Evolutionary conservation across 192 early-diverging fungal species (phyloP), one percentile per base, ranked within the genome.

Genomic region (Funneliformis geosporum): DNA sequence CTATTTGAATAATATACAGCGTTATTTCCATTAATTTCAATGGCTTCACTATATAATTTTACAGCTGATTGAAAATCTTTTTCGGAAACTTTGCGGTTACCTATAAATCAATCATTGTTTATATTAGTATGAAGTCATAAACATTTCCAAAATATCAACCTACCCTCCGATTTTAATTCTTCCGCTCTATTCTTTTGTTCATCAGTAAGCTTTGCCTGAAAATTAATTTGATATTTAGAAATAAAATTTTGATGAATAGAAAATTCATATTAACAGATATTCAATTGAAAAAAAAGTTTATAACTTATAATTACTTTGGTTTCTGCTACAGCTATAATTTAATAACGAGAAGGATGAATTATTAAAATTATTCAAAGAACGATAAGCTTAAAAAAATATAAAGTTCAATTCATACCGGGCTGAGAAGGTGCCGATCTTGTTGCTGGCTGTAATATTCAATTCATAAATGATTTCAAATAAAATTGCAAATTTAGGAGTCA

Each of bases 1-100:
- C 97, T 89, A 90, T 99, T 99, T 18, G 95, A 93, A 81, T 94
- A 98, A 88, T 95, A 99, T n/a, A 99, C 94, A 33, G 97, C 95
- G 80, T 96, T 96, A 74, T 87, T 87, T 14, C 80, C 73, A 80
- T 97, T 92, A 27, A 96, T 84, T 50, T 84, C 91, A 80, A 99
- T 98, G 61, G 98, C 98, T 83, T 95, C 89, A 55, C 93, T 92
- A 88, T 99, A 99, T 16, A 95, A 85, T 44, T 86, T 86, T 76
- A 98, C 94, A 70, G 98, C 97, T 81, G 92, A 91, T 18, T 87
- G 82, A 77, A 92, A 98, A 59, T 98, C 89, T 82, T 93, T 94
- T 55, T 92, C 90, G 44, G 89, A 89, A 60, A 99, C 93, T 76
- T 92, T 88, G 76, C 90, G 89, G 86, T 99, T 99, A 59, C 89